Base-by-base conservation (phyloP, 2,329 filamentous ascomycete species). In the Aspergillus intermedius region DNA sequence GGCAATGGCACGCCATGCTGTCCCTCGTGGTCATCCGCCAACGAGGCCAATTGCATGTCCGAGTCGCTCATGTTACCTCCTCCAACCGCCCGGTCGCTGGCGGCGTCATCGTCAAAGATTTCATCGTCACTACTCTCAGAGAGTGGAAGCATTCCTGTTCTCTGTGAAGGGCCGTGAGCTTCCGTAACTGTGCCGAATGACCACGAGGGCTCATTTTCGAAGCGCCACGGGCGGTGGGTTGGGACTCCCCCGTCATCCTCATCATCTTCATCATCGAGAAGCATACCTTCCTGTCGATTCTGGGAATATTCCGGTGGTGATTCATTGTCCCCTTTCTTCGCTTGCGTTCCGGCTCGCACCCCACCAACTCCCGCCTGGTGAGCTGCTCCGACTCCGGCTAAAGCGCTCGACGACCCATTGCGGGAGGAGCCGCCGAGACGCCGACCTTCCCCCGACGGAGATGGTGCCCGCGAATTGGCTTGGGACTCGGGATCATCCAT, bases 341-440 rank as follows among this genome's bases (percentile, higher is more conserved):
- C 50, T 60, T 54, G 65, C 53, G 57, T 62, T 66, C 60, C 64
- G 62, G 56, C 62, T 64, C 64, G 74, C 70, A 72, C 78, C 78
- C 80, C 79, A 83, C 65, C 78, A 77, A 71, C 78, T 78, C 68
- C 79, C 73, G 66, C 77, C 77, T 65, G 84, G 82, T 70, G 83
- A 86, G 71, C 81, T 83, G 77, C 86, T 88, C 71, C 86, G 80
- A 77, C 83, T 88, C 77, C 83, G 79, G 69, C 78, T 79, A 80
- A 88, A 81, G 81, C 86, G 86, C 86, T 89, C 88, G 87, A 88
- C 85, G 84, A 91, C 81, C 88, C 88, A 91, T 75, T 83, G 78
- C 76, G 85, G 84, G 84, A 91, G 82, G 82, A 89, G 82, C 78
- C 84, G 84, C 78, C 87, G 86, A 89, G 87, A 81, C 86, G 85